Evolutionary conservation across 1,284 basidiomycete species (phyloP).

Genomic region (Puccinia novopanici): DNA sequence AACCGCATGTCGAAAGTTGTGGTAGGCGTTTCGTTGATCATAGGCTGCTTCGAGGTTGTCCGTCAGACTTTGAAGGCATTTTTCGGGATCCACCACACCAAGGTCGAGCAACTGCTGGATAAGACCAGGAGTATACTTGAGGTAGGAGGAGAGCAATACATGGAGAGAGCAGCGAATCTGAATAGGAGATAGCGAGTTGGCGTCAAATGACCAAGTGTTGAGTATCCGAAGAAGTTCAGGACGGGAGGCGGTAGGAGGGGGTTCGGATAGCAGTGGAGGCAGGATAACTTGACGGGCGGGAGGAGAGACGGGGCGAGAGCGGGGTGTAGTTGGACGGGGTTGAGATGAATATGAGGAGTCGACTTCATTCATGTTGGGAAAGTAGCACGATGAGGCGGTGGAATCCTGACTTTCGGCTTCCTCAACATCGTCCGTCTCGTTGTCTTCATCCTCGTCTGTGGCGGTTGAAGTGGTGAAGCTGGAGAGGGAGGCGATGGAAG

Average conservation of each 20-base stretch:
- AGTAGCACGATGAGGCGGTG: slow-evolving; percentile 26
- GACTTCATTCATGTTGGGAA: background rate
- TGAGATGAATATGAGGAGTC: background rate
- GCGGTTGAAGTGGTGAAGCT: slow-evolving; percentile 49
- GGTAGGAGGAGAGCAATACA: slow-evolving; percentile 70
- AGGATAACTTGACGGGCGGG: slow-evolving; percentile 51
- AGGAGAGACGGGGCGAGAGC: slow-evolving; percentile 27
- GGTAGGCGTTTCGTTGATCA: slow-evolving; percentile 84
- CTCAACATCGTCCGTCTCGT: slow-evolving; percentile 68
- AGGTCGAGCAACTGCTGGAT: slow-evolving; percentile 7
- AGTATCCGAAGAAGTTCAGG: background rate
- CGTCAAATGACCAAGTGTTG: slow-evolving; percentile 32
- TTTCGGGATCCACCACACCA: slow-evolving; percentile 14
- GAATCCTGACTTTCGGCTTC: slow-evolving; percentile 58
- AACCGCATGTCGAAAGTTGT: slow-evolving; percentile 90
- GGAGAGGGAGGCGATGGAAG: slow-evolving; percentile 41
- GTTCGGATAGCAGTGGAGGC: slow-evolving; percentile 8
- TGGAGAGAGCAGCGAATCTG: slow-evolving; percentile 62
- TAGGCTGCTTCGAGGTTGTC: slow-evolving; percentile 78
- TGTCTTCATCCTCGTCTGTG: slow-evolving; percentile 56
- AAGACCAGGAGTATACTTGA: slow-evolving; percentile 44
- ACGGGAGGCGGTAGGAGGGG: slow-evolving; percentile 19
- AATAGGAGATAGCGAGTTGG: slow-evolving; percentile 42
- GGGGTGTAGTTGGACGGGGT: slow-evolving; percentile 63
- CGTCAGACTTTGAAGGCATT: slow-evolving; percentile 19